phyloP scores from a whole-genome alignment of 441 rosid species.

The Gossypium schwendimanii region DNA sequence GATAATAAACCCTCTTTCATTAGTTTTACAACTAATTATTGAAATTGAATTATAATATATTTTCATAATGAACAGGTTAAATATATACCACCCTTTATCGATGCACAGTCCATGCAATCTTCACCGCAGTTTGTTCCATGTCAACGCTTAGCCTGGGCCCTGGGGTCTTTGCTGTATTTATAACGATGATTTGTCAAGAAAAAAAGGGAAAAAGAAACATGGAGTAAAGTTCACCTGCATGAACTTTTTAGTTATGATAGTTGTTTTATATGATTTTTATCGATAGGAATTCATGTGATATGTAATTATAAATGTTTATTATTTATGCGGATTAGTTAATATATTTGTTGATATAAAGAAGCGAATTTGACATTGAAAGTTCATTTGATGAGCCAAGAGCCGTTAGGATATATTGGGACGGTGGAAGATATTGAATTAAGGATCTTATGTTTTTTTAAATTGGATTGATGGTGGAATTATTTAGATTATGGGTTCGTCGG shows the following conservation, averaged over 20 bases:
- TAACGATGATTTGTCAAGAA: neutral
- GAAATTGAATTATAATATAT: conserved; percentile 13
- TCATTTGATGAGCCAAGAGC: too few relatives aligned
- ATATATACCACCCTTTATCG: conserved; percentile 19
- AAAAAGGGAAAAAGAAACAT: neutral
- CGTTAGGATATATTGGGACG: too few relatives aligned
- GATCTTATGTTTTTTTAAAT: too few relatives aligned
- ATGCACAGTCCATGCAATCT: conserved; percentile 20
- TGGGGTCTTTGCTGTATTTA: neutral
- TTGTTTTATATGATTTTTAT: neutral
- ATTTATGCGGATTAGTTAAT: too few relatives aligned
- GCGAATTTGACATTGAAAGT: too few relatives aligned
- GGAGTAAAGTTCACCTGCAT: neutral
- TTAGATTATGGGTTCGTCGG: too few relatives aligned
- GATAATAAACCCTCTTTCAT: neutral
- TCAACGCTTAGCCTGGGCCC: conserved; percentile 8
- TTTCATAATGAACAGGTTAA: conserved; percentile 15
- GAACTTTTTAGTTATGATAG: neutral
- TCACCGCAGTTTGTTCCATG: conserved; percentile 23
- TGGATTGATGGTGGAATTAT: too few relatives aligned
- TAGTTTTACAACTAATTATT: neutral
- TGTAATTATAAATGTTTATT: too few relatives aligned
- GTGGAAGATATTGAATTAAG: too few relatives aligned
- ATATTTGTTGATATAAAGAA: too few relatives aligned
- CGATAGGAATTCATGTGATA: too few relatives aligned